A percentile compares a stretch with the other conserved stretches of the same genome.
Evolutionary conservation across 352 stramenopile species (phyloP).

Genomic region (Globisporangium solare): DNA sequence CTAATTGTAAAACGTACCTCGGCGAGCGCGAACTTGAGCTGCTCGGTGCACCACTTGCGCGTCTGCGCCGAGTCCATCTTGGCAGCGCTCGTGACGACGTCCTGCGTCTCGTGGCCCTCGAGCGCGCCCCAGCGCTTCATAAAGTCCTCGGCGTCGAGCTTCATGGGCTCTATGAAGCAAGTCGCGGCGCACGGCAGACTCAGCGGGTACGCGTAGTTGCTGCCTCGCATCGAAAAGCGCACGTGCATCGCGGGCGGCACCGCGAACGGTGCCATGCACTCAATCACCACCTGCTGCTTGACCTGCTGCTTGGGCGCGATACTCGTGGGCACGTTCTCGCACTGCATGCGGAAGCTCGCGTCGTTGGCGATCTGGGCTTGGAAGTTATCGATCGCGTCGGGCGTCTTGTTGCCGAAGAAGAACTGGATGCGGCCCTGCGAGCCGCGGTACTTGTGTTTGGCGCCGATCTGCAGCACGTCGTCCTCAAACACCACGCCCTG

Average conservation of each 20-base stretch:
- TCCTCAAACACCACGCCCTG: slow-evolving; percentile 92
- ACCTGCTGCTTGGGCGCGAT: slow-evolving; percentile 88
- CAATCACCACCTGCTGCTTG: slow-evolving; percentile 90
- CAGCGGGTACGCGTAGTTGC: slow-evolving; percentile 65
- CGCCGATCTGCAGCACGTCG: slow-evolving; percentile 91
- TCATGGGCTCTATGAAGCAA: slow-evolving; percentile 91
- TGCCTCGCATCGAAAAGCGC: slow-evolving; percentile 70
- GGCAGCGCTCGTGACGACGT: slow-evolving; percentile 79
- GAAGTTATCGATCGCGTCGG: slow-evolving; percentile 79
- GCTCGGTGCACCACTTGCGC: slow-evolving; percentile 79
- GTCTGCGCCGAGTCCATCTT: slow-evolving; percentile 85
- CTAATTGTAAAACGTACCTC: no score
- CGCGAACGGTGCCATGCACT: slow-evolving; percentile 91
- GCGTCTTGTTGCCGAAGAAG: slow-evolving; percentile 94
- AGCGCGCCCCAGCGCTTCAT: slow-evolving; percentile 91
- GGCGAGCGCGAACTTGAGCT: slow-evolving; percentile 88
- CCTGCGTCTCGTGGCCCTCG: slow-evolving; percentile 90
- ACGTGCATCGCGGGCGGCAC: slow-evolving; percentile 85
- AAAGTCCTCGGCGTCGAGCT: slow-evolving; percentile 87
- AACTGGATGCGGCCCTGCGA: slow-evolving; percentile 92
- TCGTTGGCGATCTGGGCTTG: slow-evolving; percentile 48
- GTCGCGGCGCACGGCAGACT: slow-evolving; percentile 86
- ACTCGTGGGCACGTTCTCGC: slow-evolving; percentile 61
- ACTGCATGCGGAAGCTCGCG: slow-evolving; percentile 46
- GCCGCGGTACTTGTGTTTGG: slow-evolving; percentile 95